These are phyloP conservation scores for Akanthomyces dipterigenus DNA, from an alignment of 2,329 filamentous ascomycete genomes.

Conservation along the genomic window DNA sequence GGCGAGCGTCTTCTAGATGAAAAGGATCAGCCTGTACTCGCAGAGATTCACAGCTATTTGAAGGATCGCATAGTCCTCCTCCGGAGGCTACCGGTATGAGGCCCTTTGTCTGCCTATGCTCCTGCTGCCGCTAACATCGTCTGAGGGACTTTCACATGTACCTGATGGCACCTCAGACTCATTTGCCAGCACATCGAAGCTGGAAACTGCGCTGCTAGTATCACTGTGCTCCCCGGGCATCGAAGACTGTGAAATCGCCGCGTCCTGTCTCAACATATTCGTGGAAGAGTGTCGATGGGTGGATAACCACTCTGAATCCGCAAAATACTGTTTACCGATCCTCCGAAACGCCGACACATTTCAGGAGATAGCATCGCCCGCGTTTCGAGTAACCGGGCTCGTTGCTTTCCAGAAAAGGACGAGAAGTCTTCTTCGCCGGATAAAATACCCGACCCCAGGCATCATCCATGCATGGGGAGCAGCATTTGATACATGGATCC, in stretches of 20 bases:
- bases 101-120: background rate
- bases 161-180: conserved; percentile 50
- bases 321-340: conserved; percentile 44
- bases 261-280: conserved; percentile 53
- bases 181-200: conserved; percentile 43
- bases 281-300: conserved; percentile 55
- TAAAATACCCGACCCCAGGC: conserved; percentile 58
- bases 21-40: conserved; percentile 36
- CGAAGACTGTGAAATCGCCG: conserved; percentile 58
- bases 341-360: conserved; percentile 57
- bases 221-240: conserved; percentile 60
- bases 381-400: conserved; percentile 60
- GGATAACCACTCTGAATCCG: conserved; percentile 41
- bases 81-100: conserved; percentile 40
- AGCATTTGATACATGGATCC: conserved; percentile 59
- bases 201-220: conserved; percentile 57
- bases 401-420: conserved; percentile 65
- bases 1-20: conserved; percentile 41
- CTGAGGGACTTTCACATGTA: conserved; percentile 47
- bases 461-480: conserved; percentile 62
- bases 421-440: conserved; percentile 50
- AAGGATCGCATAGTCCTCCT: conserved; percentile 48
- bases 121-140: background rate
- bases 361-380: conserved; percentile 54
- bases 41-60: conserved; percentile 48